phyloP scores from a whole-genome alignment of 1,284 basidiomycete genomes.

The Heterobasidion irregulare region DNA sequence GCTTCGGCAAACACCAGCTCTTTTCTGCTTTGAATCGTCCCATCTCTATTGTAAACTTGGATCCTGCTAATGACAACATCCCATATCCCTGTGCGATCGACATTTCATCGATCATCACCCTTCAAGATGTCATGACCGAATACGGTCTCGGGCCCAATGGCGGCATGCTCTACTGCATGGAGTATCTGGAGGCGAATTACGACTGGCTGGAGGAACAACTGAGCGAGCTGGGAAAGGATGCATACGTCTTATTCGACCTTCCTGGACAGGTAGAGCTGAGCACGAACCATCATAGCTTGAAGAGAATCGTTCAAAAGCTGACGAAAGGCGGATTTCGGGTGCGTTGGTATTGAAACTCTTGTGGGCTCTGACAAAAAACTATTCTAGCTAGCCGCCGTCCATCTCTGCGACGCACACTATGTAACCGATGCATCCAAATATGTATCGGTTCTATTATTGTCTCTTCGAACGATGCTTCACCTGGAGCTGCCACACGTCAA shows the following conservation, averaged over 20 bases:
- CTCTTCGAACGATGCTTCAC: conserved; percentile 95
- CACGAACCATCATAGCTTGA: conserved; percentile 90
- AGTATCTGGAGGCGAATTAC: conserved; percentile 92
- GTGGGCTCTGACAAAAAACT: conserved; percentile 17
- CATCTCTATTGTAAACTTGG: conserved; percentile 88
- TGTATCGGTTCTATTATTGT: conserved; percentile 86
- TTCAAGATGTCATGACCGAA: conserved; percentile 84
- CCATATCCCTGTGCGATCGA: conserved; percentile 89
- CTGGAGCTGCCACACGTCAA: conserved; percentile 97
- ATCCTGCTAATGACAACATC: conserved; percentile 88
- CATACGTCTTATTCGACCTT: conserved; percentile 92
- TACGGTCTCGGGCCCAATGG: conserved; percentile 92
- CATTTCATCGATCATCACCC: conserved; percentile 81
- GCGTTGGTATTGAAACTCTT: conserved; percentile 25
- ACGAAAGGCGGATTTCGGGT: conserved; percentile 82
- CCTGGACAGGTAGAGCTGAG: conserved; percentile 97
- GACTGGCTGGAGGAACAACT: conserved; percentile 88
- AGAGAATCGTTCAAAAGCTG: conserved; percentile 67
- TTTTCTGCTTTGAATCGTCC: conserved; percentile 82
- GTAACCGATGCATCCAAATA: conserved; percentile 96
- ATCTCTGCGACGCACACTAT: conserved; percentile 95
- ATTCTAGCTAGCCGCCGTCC: conserved; percentile 82
- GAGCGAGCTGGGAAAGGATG: conserved; percentile 57
- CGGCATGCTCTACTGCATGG: conserved; percentile 95
- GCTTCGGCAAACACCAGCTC: conserved; percentile 89